Conservation (phyloP, 495 filamentous ascomycete species). For the Trichoderma erinaceum region DNA sequence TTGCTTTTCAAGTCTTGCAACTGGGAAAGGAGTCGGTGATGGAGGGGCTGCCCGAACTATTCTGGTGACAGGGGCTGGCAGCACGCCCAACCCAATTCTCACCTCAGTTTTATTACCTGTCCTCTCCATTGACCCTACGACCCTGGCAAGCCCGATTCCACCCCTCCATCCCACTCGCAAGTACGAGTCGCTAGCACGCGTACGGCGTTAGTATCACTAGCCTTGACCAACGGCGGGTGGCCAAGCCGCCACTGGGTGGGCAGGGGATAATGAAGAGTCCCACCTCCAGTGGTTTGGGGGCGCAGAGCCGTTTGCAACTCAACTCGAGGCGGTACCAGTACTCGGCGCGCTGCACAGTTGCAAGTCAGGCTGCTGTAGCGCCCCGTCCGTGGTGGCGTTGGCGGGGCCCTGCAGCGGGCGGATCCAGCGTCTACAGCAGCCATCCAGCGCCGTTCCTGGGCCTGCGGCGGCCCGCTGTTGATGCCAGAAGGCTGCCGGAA, state of each 20-base stretch:
- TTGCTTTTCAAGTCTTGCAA: conserved; percentile 12
- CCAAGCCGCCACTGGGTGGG: conserved; percentile 10
- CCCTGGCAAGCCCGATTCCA: conserved; percentile 12
- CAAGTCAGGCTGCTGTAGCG: not conserved
- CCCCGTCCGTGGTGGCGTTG: no score
- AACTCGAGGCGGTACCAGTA: not conserved
- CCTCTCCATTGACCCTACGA: not conserved
- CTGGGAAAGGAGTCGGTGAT: conserved; percentile 13
- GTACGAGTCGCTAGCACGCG: not conserved
- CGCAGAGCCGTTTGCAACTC: not conserved
- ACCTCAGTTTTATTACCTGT: not conserved
- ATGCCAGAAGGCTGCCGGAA: not conserved
- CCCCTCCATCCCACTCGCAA: conserved; percentile 11
- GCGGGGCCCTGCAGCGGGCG: not conserved
- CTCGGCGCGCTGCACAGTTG: not conserved
- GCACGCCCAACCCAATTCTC: not conserved
- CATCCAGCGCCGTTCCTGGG: not conserved
- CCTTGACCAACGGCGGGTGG: conserved; percentile 12
- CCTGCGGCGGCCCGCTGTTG: not conserved
- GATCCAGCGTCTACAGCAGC: not conserved
- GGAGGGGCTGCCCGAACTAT: conserved; percentile 9
- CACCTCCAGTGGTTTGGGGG: not conserved
- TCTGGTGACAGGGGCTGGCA: conserved; percentile 6
- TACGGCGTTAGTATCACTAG: conserved; percentile 7
- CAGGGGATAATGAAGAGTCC: conserved; percentile 11